Evolutionary conservation across 495 filamentous ascomycete genomes (phyloP).

Genomic region (Geopyxis carbonaria): DNA sequence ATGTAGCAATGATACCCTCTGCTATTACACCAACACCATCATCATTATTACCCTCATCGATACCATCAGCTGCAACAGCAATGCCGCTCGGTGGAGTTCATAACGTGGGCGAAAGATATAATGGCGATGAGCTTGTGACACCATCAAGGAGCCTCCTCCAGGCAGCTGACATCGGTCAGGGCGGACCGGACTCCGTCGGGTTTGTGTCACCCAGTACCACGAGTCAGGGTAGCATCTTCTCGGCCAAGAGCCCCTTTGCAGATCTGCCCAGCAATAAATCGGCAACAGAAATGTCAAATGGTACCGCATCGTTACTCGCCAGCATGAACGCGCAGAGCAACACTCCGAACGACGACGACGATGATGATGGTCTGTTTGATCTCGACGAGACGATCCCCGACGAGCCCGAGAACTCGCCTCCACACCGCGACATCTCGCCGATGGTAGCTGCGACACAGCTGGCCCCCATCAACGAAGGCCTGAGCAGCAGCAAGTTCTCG

Average conservation of each 20-base stretch:
- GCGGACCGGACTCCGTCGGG: no score
- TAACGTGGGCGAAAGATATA: not conserved
- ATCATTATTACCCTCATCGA: not conserved
- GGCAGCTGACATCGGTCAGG: no score
- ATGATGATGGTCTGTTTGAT: conserved; percentile 23
- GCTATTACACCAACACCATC: no score
- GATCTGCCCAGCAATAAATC: no score
- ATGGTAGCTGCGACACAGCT: conserved; percentile 11
- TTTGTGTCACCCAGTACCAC: no score
- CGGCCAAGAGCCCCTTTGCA: no score
- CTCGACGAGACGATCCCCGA: conserved; percentile 24
- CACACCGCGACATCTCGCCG: conserved; percentile 18
- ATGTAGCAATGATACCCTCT: conserved; percentile 6
- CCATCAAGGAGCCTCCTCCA: no score
- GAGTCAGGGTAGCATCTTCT: no score
- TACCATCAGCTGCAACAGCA: conserved; percentile 10
- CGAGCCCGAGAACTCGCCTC: conserved; percentile 10
- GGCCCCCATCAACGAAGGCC: conserved; percentile 12
- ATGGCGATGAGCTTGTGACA: conserved; percentile 4
- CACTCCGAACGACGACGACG: conserved; percentile 19
- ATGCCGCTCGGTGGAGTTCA: conserved; percentile 11
- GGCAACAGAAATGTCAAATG: no score
- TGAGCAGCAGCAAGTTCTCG: not conserved
- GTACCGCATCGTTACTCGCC: no score
- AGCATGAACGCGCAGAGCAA: no score